phyloP scores from a whole-genome alignment of 2,329 filamentous ascomycete genomes.

The Fusarium veterinarium region DNA sequence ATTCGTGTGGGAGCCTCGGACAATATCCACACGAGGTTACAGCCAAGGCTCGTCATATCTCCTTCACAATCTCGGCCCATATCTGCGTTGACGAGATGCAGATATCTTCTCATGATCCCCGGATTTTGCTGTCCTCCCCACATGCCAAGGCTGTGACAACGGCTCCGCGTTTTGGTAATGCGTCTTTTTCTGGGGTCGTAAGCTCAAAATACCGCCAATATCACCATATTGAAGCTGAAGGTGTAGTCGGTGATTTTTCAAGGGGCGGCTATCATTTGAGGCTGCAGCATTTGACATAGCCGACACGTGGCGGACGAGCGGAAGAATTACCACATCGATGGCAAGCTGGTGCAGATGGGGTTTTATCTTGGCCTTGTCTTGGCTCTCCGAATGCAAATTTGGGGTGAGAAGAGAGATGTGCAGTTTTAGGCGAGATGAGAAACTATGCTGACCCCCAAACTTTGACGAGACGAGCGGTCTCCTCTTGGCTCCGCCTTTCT shows the following conservation, averaged over 20 bases:
- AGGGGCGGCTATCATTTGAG: conserved; percentile 13
- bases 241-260: not conserved
- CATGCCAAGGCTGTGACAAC: conserved; percentile 14
- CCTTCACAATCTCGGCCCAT: conserved; percentile 1
- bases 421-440: not conserved
- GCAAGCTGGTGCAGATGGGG: not conserved
- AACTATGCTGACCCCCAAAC: not conserved
- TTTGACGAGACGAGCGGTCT: not conserved
- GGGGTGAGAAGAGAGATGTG: not conserved
- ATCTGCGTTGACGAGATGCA: conserved; percentile 1
- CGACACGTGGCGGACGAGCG: conserved; percentile 25
- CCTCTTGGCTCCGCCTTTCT: conserved; percentile 9
- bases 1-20: not conserved
- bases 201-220: not conserved
- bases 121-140: not conserved
- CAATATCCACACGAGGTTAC: not conserved
- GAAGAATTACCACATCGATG: conserved; percentile 5
- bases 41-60: conserved; percentile 1
- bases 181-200: not conserved
- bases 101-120: not conserved
- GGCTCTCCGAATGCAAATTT: not conserved
- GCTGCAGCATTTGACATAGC: not conserved
- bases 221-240: not conserved
- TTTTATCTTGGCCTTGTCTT: conserved; percentile 13
- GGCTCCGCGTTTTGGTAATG: not conserved